phyloP scores from a whole-genome alignment of 176 grass and related monocot genomes.

The Rhynchospora breviuscula region DNA sequence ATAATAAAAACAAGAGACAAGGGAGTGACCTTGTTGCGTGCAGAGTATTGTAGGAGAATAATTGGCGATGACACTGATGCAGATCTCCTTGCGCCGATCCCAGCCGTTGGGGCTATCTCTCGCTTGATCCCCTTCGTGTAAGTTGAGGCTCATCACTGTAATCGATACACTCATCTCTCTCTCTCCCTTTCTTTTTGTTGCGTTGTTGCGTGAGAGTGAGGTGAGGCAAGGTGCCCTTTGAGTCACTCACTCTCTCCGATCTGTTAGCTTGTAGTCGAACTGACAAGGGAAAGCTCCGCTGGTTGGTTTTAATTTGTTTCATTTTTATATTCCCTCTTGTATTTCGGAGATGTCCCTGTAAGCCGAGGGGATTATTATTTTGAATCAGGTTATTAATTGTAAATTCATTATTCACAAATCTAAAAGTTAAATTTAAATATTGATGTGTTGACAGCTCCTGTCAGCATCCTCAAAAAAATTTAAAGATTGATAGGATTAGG shows the following conservation, averaged over 20 bases:
- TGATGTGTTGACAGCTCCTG: no score
- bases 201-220: not conserved
- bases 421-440: no score
- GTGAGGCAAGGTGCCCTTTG: not conserved
- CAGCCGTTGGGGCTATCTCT: slow-evolving; percentile 73
- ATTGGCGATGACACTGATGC: slow-evolving; percentile 87
- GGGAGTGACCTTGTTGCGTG: slow-evolving; percentile 74
- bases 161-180: slow-evolving; percentile 71
- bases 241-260: not conserved
- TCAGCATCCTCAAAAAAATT: no score
- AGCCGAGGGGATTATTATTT: not conserved
- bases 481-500: no score
- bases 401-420: no score
- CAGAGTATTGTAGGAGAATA: slow-evolving; percentile 90
- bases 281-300: slow-evolving; percentile 6
- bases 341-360: not conserved
- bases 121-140: slow-evolving; percentile 70
- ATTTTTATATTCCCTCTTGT: not conserved
- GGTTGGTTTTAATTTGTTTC: not conserved
- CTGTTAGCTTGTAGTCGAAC: not conserved
- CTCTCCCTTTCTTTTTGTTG: not conserved
- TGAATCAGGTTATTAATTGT: no score
- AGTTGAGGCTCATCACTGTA: slow-evolving; percentile 86
- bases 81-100: slow-evolving; percentile 89
- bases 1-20: slow-evolving; percentile 15